Evolutionary conservation across 1,139 yeast genomes (phyloP).

Genomic region (Candida sp.): DNA sequence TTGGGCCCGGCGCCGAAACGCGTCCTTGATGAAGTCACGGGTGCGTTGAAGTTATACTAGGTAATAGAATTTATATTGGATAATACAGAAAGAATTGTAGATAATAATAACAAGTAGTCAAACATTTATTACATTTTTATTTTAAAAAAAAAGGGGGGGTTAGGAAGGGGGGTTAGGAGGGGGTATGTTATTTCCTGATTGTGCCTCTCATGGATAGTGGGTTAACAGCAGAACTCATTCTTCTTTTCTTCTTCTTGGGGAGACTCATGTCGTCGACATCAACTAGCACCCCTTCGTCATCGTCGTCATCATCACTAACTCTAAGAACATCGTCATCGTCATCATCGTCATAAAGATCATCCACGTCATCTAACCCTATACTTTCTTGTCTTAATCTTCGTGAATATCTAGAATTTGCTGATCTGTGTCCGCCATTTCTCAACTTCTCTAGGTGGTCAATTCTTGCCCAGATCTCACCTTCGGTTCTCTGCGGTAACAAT

Average conservation of each 20-base stretch:
- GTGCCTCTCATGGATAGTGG: slow-evolving; percentile 34
- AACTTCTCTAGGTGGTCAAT: slow-evolving; percentile 57
- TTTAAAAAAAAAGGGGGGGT: too few relatives aligned
- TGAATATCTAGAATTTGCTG: slow-evolving; percentile 30
- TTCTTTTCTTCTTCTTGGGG: slow-evolving; percentile 35
- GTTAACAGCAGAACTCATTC: slow-evolving; percentile 50
- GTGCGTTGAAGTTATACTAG: slow-evolving; percentile 76
- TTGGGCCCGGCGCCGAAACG: slow-evolving; percentile 97
- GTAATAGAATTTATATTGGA: too few relatives aligned
- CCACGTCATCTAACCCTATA: slow-evolving; percentile 51
- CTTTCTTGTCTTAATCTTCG: slow-evolving; percentile 44
- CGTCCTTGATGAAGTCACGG: slow-evolving; percentile 81
- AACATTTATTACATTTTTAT: background rate
- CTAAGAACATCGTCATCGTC: slow-evolving; percentile 42
- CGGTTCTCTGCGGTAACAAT: slow-evolving; percentile 72
- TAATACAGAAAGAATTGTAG: too few relatives aligned
- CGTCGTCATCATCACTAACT: slow-evolving; percentile 40
- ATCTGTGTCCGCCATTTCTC: slow-evolving; percentile 47
- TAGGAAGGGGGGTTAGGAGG: too few relatives aligned
- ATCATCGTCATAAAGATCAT: slow-evolving; percentile 49
- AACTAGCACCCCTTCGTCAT: slow-evolving; percentile 43
- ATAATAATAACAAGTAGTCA: slow-evolving; percentile 2
- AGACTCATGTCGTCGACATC: slow-evolving; percentile 36
- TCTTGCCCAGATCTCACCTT: slow-evolving; percentile 72
- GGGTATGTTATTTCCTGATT: slow-evolving; percentile 12